phyloP scores from a whole-genome alignment of 805 yeast species.

The Peterozyma xylosa region DNA sequence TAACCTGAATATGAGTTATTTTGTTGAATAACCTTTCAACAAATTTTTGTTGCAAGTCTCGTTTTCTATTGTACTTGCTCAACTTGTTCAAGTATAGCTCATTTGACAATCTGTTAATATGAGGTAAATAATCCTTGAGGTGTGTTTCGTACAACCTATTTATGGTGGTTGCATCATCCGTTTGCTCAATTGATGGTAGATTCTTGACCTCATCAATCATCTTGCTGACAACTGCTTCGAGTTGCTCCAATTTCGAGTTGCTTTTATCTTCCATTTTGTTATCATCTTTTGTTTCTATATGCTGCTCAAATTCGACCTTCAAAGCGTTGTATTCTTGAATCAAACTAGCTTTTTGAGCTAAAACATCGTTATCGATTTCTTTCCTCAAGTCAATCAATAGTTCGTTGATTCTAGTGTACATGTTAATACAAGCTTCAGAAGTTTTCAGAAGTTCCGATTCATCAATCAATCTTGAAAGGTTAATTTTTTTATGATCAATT shows the following conservation, averaged over 20 bases:
- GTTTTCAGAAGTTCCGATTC: constrained; percentile 18
- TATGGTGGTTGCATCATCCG: neutral
- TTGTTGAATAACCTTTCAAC: constrained; percentile 24
- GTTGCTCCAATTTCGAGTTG: constrained; percentile 1
- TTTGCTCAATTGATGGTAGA: constrained; percentile 18
- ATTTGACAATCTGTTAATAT: constrained; percentile 14
- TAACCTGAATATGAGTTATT: constrained; percentile 29
- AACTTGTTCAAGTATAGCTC: constrained; percentile 28
- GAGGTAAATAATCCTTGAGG: constrained; percentile 4
- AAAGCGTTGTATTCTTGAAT: constrained; percentile 33
- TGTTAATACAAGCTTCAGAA: constrained; percentile 22
- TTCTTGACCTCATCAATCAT: constrained; percentile 15
- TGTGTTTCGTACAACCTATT: constrained; percentile 7
- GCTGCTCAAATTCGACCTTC: constrained; percentile 21
- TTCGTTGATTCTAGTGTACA: constrained; percentile 12
- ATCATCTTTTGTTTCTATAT: neutral
- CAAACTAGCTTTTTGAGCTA: constrained; percentile 25
- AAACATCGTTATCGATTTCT: constrained; percentile 28
- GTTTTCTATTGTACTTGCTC: constrained; percentile 24
- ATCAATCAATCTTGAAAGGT: constrained; percentile 26
- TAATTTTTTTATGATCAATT: constrained; percentile 13
- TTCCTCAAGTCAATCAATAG: constrained; percentile 22
- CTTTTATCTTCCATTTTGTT: constrained; percentile 4
- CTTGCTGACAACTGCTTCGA: constrained; percentile 16
- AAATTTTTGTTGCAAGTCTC: constrained; percentile 23